Conservation (phyloP, 108 stramenopile species). For the Fragilaria crotonensis region DNA sequence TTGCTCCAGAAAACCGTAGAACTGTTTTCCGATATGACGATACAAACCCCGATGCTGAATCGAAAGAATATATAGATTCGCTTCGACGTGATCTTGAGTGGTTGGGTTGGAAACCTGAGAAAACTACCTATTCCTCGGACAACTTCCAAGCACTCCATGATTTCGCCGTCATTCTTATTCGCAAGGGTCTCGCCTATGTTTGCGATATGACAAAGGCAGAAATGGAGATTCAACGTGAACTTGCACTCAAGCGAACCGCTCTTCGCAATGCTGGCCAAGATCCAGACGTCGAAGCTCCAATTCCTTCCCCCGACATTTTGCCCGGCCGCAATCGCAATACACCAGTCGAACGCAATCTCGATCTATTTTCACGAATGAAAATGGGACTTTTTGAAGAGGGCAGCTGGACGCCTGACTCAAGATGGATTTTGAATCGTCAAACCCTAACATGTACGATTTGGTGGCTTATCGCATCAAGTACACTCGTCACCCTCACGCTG, state of each 20-base stretch:
- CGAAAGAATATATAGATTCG: slow-evolving; percentile 92
- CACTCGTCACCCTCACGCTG: slow-evolving; percentile 92
- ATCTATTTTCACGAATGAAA: slow-evolving; percentile 91
- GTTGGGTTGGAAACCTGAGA: slow-evolving; percentile 93
- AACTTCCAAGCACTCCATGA: slow-evolving; percentile 88
- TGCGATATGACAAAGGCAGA: slow-evolving; percentile 96
- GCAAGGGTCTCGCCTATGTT: slow-evolving; percentile 92
- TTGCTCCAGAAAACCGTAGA: slow-evolving; percentile 71
- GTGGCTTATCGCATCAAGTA: slow-evolving; percentile 95
- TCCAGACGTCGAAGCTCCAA: slow-evolving; percentile 66
- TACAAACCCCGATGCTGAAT: slow-evolving; percentile 99
- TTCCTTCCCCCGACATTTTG: slow-evolving; percentile 56
- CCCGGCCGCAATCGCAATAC: slow-evolving; percentile 90
- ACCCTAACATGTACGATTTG: slow-evolving; percentile 97
- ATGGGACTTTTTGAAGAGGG: slow-evolving; percentile 88
- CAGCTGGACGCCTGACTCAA: slow-evolving; percentile 88
- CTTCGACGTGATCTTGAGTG: slow-evolving; percentile 71
- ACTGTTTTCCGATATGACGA: slow-evolving; percentile 97
- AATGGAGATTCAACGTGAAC: slow-evolving; percentile 88
- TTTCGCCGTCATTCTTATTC: slow-evolving; percentile 85
- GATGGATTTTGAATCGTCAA: slow-evolving; percentile 93
- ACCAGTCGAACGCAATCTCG: slow-evolving; percentile 80
- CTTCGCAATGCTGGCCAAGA: slow-evolving; percentile 53
- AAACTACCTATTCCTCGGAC: slow-evolving; percentile 92
- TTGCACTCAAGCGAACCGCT: slow-evolving; percentile 73